phyloP scores from a whole-genome alignment of 2,329 filamentous ascomycete genomes.

The Myotisia sp. region DNA sequence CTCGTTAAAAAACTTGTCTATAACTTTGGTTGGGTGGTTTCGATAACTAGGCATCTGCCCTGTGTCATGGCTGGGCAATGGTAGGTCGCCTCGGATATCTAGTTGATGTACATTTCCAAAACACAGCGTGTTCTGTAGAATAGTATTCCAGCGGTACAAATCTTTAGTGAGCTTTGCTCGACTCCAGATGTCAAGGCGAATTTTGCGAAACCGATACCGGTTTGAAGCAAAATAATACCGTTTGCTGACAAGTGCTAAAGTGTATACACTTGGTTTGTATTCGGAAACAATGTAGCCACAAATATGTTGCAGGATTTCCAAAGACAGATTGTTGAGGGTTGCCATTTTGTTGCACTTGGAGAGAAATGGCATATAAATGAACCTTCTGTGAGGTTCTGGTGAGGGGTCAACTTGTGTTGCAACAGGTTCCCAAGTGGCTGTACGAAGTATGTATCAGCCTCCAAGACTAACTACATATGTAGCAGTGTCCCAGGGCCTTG shows the following conservation, averaged over 20 bases:
- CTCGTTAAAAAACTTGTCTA: background rate
- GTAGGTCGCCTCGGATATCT: constrained; percentile 2
- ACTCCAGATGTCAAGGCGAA: background rate
- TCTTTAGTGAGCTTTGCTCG: background rate
- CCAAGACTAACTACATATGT: too few relatives aligned
- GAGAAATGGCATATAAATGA: too few relatives aligned
- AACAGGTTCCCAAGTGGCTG: too few relatives aligned
- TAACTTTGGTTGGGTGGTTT: background rate
- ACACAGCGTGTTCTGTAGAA: background rate
- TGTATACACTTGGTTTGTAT: background rate
- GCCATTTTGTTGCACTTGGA: too few relatives aligned
- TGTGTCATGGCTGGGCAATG: background rate
- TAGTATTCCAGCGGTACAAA: background rate
- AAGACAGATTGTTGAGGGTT: background rate
- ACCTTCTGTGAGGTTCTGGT: too few relatives aligned
- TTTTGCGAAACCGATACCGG: background rate
- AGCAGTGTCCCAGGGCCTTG: too few relatives aligned
- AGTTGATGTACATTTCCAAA: background rate
- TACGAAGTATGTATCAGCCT: too few relatives aligned
- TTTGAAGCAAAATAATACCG: constrained; percentile 2
- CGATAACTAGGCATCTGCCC: background rate
- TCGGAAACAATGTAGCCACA: constrained; percentile 1
- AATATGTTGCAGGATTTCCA: constrained; percentile 3
- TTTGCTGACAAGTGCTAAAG: constrained; percentile 1
- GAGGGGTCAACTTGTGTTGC: too few relatives aligned